Evolutionary conservation across 805 yeast species (phyloP).

Genomic region (Kazachstania kunashirensis): DNA sequence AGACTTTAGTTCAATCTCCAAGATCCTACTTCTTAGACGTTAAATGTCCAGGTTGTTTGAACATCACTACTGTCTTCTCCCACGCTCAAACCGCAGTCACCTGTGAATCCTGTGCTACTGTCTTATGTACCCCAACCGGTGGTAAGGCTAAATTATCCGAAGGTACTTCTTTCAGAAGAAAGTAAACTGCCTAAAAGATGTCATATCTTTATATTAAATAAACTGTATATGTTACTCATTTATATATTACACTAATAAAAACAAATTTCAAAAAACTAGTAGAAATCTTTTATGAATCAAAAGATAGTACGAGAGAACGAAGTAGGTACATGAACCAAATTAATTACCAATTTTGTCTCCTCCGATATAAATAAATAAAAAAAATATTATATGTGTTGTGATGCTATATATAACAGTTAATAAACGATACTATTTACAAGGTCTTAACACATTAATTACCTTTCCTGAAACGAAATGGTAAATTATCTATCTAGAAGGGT

Average conservation of each 20-base stretch:
- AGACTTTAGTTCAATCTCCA: constrained; percentile 95
- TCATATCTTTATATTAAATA: constrained; percentile 4
- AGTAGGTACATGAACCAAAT: too few relatives aligned
- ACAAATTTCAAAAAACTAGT: constrained; percentile 1
- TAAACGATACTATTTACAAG: too few relatives aligned
- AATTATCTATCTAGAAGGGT: too few relatives aligned
- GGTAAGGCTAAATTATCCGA: constrained; percentile 99
- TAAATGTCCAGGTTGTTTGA: constrained; percentile 98
- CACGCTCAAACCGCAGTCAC: constrained; percentile 99
- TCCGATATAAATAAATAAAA: too few relatives aligned
- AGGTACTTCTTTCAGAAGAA: constrained; percentile 99
- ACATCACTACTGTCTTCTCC: constrained; percentile 98
- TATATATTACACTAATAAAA: constrained; percentile 6
- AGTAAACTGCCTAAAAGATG: constrained; percentile 42
- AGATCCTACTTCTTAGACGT: constrained; percentile 99
- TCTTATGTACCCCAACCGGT: constrained; percentile 98
- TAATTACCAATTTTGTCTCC: too few relatives aligned
- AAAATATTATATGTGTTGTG: too few relatives aligned
- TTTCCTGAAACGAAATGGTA: too few relatives aligned
- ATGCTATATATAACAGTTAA: too few relatives aligned
- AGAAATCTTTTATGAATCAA: too few relatives aligned
- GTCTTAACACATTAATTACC: too few relatives aligned
- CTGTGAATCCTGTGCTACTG: constrained; percentile 97
- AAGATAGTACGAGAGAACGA: too few relatives aligned
- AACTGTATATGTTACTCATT: constrained; percentile 9